Conservation (phyloP, 2,329 filamentous ascomycete species). For the Phyllosticta citribraziliensis region DNA sequence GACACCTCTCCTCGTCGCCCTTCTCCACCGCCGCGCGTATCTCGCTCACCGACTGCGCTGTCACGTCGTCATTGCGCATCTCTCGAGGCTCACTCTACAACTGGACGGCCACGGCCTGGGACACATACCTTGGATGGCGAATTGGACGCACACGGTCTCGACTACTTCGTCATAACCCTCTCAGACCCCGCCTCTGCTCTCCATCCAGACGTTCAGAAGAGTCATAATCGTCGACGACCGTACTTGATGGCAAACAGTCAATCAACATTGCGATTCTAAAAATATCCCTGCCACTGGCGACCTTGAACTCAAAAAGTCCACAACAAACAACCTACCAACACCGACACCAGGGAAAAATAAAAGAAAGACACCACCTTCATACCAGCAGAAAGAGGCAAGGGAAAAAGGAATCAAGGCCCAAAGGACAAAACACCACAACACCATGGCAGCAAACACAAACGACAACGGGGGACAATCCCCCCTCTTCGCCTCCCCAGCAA, state of each 20-base stretch:
- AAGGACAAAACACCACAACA: neutral
- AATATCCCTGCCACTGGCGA: no score
- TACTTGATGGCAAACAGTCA: no score
- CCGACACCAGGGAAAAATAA: no score
- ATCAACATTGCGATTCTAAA: no score
- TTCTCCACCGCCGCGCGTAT: neutral
- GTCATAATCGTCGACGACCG: no score
- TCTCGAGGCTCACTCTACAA: neutral
- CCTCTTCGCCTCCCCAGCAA: neutral
- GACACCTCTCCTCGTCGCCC: neutral
- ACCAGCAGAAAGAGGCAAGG: neutral
- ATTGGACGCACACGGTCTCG: neutral
- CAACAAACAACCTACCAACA: no score
- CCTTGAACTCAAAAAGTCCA: no score
- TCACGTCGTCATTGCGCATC: neutral
- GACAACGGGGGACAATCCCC: neutral
- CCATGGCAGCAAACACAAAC: neutral
- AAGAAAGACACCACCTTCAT: no score
- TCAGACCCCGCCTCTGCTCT: neutral
- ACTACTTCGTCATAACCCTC: neutral
- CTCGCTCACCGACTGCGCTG: neutral
- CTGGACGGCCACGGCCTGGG: neutral
- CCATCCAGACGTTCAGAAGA: no score
- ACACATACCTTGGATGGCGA: neutral
- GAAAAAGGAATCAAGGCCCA: neutral